Evolutionary conservation across 129 eudicot species (phyloP).

Genomic region (Pseudognaphalium luteoalbum): DNA sequence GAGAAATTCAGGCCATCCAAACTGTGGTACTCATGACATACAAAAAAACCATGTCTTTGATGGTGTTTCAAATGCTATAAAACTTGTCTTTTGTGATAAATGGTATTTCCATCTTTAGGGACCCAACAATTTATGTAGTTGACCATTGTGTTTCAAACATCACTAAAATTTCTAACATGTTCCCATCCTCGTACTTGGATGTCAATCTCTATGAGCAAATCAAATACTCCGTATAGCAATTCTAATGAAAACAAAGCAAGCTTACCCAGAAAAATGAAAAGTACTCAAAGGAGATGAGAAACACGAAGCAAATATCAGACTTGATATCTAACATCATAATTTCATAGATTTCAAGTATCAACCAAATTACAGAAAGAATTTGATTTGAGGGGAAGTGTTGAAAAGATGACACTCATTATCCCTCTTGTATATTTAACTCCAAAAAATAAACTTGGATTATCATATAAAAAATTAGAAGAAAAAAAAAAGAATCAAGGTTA

Average conservation of each 20-base stretch:
- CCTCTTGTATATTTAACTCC: constrained; percentile 26
- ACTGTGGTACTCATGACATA: too few species aligned
- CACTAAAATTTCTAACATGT: neutral
- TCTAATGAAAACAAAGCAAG: neutral
- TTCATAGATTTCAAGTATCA: constrained; percentile 27
- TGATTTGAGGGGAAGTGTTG: constrained; percentile 28
- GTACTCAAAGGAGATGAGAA: neutral
- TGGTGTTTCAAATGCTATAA: too few species aligned
- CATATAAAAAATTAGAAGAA: constrained; percentile 9
- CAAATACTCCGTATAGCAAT: neutral
- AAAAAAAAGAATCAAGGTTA: constrained; percentile 24
- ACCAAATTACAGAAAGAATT: constrained; percentile 27
- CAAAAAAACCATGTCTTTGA: too few species aligned
- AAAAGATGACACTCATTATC: constrained; percentile 23
- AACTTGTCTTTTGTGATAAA: too few species aligned
- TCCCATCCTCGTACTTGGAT: too few species aligned
- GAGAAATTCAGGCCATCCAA: too few species aligned
- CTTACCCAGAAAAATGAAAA: neutral
- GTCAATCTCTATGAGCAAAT: neutral
- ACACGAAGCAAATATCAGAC: neutral
- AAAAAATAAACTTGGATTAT: constrained; percentile 21
- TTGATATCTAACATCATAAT: neutral
- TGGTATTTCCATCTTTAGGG: too few species aligned
- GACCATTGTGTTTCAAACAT: neutral
- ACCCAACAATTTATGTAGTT: too few species aligned